These are phyloP conservation scores for Senecio squalidus DNA, from an alignment of 140 eudicot species.

Conservation along the genomic window DNA sequence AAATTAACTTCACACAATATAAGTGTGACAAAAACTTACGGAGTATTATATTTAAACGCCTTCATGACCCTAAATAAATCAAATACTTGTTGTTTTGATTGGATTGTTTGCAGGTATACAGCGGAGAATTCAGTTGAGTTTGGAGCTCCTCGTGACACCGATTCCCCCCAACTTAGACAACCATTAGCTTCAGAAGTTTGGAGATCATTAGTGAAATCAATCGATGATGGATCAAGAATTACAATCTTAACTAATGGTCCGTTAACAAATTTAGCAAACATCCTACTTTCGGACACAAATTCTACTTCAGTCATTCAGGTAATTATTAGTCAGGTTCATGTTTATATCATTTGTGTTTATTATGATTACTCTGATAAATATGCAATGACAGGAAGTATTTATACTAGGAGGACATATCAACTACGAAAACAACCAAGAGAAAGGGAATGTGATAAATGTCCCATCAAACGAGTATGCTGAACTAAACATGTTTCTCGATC, in stretches of 20 bases:
- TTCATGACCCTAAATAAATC: too few relatives aligned
- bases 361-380: neutral
- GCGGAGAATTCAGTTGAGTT: constrained; percentile 48
- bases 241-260: constrained; percentile 77
- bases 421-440: constrained; percentile 17
- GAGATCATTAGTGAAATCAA: constrained; percentile 44
- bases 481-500: constrained; percentile 76
- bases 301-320: constrained; percentile 52
- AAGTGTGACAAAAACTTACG: too few relatives aligned
- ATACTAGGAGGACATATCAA: constrained; percentile 65
- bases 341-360: neutral
- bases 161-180: constrained; percentile 68
- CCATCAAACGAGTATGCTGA: constrained; percentile 68
- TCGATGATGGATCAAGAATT: constrained; percentile 40
- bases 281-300: constrained; percentile 44
- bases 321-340: neutral
- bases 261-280: constrained; percentile 62
- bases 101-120: constrained; percentile 42
- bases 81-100: too few relatives aligned
- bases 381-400: constrained; percentile 49
- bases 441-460: constrained; percentile 57
- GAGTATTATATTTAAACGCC: too few relatives aligned
- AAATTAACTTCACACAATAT: too few relatives aligned
- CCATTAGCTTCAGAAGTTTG: constrained; percentile 61
- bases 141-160: constrained; percentile 82